These are phyloP conservation scores for Samsoniella hepiali DNA, from an alignment of 2,329 filamentous ascomycete species.

Conservation along the genomic window DNA sequence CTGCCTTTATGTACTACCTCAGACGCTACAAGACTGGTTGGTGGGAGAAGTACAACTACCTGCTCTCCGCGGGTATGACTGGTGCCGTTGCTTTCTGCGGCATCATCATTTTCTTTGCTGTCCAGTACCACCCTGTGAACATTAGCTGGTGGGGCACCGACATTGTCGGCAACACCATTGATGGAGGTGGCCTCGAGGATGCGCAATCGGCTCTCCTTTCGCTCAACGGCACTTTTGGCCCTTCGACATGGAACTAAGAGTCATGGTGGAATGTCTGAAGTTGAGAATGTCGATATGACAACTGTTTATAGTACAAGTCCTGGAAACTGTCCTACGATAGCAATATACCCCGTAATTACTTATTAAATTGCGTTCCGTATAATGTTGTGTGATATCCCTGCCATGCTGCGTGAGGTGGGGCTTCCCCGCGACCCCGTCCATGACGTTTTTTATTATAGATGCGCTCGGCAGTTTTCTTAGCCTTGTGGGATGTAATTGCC, in stretches of 20 bases:
- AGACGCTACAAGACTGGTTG: constrained; percentile 37
- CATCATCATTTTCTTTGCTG: constrained; percentile 42
- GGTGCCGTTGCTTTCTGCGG: constrained; percentile 40
- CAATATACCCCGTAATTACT: constrained; percentile 11
- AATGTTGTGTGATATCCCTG: not conserved
- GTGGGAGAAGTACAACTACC: constrained; percentile 47
- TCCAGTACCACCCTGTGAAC: constrained; percentile 35
- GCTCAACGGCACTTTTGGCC: constrained; percentile 9
- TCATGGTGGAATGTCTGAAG: not conserved
- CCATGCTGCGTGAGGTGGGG: not conserved
- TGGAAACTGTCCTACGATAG: not conserved
- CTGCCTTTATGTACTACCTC: constrained; percentile 44
- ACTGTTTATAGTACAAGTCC: constrained; percentile 3
- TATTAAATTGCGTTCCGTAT: not conserved
- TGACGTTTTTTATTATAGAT: too few relatives aligned
- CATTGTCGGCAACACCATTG: constrained; percentile 22
- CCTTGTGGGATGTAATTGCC: too few relatives aligned
- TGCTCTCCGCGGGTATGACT: constrained; percentile 39
- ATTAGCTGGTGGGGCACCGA: constrained; percentile 43
- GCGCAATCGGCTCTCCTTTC: not conserved
- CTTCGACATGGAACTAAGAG: constrained; percentile 7
- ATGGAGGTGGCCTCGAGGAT: constrained; percentile 19
- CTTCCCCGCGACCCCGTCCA: too few relatives aligned
- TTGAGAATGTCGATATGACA: not conserved
- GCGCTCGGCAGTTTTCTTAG: too few relatives aligned